Conservation (phyloP, 129 eudicot species). For the Gnaphalium uliginosum region DNA sequence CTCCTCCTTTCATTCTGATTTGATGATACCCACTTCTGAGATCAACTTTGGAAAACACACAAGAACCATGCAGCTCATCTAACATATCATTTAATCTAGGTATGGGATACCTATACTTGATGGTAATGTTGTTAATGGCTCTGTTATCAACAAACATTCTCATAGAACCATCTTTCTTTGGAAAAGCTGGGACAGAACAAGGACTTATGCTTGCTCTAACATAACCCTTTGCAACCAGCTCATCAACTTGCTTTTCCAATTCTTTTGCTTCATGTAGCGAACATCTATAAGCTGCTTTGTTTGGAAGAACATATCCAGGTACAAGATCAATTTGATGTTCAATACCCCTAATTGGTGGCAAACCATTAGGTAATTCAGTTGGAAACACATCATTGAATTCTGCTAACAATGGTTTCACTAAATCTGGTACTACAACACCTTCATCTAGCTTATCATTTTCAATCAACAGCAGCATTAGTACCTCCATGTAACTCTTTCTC, state of each 20-base stretch:
- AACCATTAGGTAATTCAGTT: no score
- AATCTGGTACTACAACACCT: no score
- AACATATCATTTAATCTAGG: slow-evolving; percentile 8
- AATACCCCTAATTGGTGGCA: no score
- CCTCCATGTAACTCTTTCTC: background rate
- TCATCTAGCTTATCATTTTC: no score
- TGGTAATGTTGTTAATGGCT: slow-evolving; percentile 5
- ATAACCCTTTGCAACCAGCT: background rate
- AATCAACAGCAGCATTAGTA: no score
- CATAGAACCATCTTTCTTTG: background rate
- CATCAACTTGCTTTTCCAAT: background rate
- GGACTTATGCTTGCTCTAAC: background rate
- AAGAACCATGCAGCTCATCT: slow-evolving; percentile 1
- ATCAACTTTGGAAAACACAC: slow-evolving; percentile 12
- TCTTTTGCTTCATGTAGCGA: no score
- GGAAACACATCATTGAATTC: no score
- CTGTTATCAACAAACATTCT: background rate
- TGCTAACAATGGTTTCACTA: no score
- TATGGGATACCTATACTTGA: no score
- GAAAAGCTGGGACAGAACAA: background rate
- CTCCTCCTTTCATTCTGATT: background rate
- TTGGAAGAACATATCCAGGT: no score
- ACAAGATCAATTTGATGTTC: no score
- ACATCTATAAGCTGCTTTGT: no score
- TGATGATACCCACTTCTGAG: background rate